phyloP scores from a whole-genome alignment of 2,329 filamentous ascomycete species.

The Cercospora brassicicola region DNA sequence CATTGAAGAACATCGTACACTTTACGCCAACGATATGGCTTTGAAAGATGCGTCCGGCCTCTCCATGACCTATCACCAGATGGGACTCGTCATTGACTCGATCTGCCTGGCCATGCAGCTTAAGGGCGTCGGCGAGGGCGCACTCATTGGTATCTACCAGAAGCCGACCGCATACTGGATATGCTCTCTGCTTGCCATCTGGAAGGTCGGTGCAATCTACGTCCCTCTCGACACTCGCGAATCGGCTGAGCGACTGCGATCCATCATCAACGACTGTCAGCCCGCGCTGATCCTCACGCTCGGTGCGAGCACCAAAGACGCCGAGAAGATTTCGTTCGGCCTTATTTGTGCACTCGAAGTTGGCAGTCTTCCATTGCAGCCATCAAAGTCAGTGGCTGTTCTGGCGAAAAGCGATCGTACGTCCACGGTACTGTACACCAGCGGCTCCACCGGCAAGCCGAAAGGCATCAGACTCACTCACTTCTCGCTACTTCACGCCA shows the following conservation, averaged over 20 bases:
- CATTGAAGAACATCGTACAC: not conserved
- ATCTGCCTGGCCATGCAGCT: constrained; percentile 2
- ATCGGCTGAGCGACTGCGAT: not conserved
- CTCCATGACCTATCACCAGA: not conserved
- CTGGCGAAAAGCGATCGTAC: not conserved
- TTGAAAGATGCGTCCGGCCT: not conserved
- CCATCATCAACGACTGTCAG: not conserved
- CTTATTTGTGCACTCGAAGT: not conserved
- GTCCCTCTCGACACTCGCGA: constrained; percentile 9
- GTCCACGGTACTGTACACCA: constrained; percentile 6
- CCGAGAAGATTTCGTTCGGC: not conserved
- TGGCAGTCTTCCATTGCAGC: not conserved
- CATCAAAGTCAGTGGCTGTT: not conserved
- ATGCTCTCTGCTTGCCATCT: constrained; percentile 11
- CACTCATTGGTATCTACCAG: constrained; percentile 8
- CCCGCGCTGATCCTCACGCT: not conserved
- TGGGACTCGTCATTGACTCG: not conserved
- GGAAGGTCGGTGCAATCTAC: constrained; percentile 5
- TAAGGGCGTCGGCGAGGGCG: not conserved
- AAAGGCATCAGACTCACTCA: constrained; percentile 1
- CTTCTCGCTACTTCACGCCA: not conserved
- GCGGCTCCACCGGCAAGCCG: constrained; percentile 15
- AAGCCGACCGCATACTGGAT: constrained; percentile 6
- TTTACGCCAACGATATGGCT: not conserved
- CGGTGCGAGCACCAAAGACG: not conserved